A percentile compares a stretch with the other conserved stretches of the same genome.
Evolutionary conservation across 805 yeast species (phyloP).

Genomic region (Saccharomycopsis vini): DNA sequence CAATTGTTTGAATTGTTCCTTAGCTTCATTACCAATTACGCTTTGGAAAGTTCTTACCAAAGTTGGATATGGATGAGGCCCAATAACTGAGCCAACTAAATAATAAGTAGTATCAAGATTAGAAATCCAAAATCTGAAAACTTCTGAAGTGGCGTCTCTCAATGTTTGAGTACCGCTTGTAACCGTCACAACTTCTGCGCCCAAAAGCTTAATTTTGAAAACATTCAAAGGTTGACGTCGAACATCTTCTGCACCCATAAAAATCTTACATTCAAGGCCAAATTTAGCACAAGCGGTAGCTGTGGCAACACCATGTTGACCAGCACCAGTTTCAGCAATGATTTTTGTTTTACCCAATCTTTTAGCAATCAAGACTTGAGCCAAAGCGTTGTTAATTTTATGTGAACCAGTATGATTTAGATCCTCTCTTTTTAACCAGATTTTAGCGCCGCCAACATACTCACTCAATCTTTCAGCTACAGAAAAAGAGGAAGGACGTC

Average conservation of each 20-base stretch:
- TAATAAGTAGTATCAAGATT: conserved; percentile 81
- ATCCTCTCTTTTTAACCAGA: conserved; percentile 98
- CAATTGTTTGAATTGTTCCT: conserved; percentile 73
- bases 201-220: conserved; percentile 91
- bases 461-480: conserved; percentile 84
- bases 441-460: conserved; percentile 88
- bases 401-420: conserved; percentile 85
- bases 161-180: conserved; percentile 91
- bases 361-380: conserved; percentile 72
- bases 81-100: conserved; percentile 96
- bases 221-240: conserved; percentile 97
- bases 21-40: conserved; percentile 92
- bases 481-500: conserved; percentile 92
- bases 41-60: conserved; percentile 97
- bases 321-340: conserved; percentile 90
- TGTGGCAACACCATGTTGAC: conserved; percentile 90
- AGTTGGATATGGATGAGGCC: conserved; percentile 99
- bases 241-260: conserved; percentile 99
- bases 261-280: conserved; percentile 88
- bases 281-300: conserved; percentile 90
- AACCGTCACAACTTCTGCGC: conserved; percentile 92
- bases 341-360: conserved; percentile 69
- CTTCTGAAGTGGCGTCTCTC: conserved; percentile 97
- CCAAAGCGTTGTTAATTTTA: conserved; percentile 76
- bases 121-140: conserved; percentile 92